Conservation (phyloP, 257 asterid genomes). For the Coffea canephora region DNA sequence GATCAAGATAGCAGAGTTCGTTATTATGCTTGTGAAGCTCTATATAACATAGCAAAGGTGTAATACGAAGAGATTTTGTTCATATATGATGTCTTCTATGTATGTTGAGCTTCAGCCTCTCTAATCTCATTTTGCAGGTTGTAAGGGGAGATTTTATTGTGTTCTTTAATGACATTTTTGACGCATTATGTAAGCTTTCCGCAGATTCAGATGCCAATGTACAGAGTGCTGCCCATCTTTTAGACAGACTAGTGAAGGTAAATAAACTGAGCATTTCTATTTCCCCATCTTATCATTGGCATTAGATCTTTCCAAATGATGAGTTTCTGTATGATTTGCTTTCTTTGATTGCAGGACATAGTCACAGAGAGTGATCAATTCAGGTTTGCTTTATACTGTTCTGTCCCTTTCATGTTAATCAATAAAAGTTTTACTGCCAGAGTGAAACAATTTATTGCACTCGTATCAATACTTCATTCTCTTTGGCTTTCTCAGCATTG, state of each 20-base stretch:
- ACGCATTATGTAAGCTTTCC: constrained; percentile 92
- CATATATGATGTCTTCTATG: constrained; percentile 9
- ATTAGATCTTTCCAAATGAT: background rate
- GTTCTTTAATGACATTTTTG: constrained; percentile 96
- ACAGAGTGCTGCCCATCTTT: constrained; percentile 99
- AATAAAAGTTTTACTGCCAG: background rate
- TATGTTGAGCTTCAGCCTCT: constrained; percentile 25
- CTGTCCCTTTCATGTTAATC: constrained; percentile 16
- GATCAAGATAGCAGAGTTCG: constrained; percentile 99
- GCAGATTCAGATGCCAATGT: constrained; percentile 98
- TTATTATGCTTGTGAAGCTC: constrained; percentile 97
- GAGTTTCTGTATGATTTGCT: constrained; percentile 3
- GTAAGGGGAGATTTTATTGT: constrained; percentile 98
- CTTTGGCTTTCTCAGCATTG: constrained; percentile 59
- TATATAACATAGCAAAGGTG: constrained; percentile 98
- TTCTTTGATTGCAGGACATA: constrained; percentile 69
- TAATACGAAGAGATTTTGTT: constrained; percentile 15
- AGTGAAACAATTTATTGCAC: background rate
- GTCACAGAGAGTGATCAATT: constrained; percentile 99
- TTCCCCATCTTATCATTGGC: background rate
- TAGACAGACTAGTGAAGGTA: constrained; percentile 98
- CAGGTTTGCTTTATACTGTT: constrained; percentile 54
- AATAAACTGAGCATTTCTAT: constrained; percentile 11
- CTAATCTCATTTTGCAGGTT: constrained; percentile 54
- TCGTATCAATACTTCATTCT: constrained; percentile 10